phyloP scores from a whole-genome alignment of 164 flowering plant species.

The Magnolia officinalis region DNA sequence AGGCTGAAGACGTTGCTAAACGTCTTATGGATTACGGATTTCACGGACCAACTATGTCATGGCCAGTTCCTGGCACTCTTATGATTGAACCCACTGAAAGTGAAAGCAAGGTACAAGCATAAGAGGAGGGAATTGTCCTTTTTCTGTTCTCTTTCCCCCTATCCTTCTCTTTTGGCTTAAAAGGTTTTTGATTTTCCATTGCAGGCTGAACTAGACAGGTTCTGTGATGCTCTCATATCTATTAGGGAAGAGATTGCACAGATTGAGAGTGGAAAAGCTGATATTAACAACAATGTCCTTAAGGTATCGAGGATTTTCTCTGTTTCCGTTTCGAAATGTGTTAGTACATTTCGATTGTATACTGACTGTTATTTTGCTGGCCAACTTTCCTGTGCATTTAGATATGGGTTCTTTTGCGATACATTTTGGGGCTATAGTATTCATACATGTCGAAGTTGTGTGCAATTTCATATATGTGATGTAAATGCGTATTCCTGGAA shows the following conservation, averaged over 20 bases:
- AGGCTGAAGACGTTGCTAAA: constrained; percentile 97
- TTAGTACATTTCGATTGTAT: not conserved
- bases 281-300: constrained; percentile 77
- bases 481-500: not conserved
- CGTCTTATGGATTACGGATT: constrained; percentile 98
- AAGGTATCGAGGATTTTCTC: constrained; percentile 46
- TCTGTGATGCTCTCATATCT: constrained; percentile 89
- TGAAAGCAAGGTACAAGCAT: constrained; percentile 80
- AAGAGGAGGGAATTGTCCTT: not conserved
- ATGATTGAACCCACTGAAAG: constrained; percentile 99
- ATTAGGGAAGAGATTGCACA: constrained; percentile 87
- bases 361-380: not conserved
- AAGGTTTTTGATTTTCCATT: constrained; percentile 8
- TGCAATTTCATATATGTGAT: not conserved
- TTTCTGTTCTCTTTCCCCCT: not conserved
- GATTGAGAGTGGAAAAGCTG: constrained; percentile 89
- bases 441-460: not conserved
- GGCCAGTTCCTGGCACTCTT: constrained; percentile 99
- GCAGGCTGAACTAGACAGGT: constrained; percentile 97
- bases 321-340: not conserved
- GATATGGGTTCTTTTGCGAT: not conserved
- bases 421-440: not conserved
- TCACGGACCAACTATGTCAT: constrained; percentile 98
- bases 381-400: not conserved
- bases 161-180: not conserved